These are phyloP conservation scores for Emericellopsis atlantica DNA, from an alignment of 2,329 filamentous ascomycete genomes.

Conservation along the genomic window DNA sequence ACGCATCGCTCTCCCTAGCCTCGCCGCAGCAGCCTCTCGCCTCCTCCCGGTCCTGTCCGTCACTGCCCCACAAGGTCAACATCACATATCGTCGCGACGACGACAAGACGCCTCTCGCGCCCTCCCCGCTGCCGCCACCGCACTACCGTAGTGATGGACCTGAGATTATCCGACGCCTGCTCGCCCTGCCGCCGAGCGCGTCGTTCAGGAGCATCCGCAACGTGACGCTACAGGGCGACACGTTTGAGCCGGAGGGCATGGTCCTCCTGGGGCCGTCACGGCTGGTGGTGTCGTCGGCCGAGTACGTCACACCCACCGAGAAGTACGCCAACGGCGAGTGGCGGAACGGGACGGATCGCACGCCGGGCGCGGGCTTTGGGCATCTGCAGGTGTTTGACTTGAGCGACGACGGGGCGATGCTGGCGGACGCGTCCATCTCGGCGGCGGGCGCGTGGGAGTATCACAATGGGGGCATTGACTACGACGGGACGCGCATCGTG, in stretches of 20 bases:
- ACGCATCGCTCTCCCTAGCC: no score
- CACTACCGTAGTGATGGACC: background rate
- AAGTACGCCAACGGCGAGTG: conserved; percentile 11
- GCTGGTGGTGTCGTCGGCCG: conserved; percentile 29
- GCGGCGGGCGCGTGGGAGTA: conserved; percentile 17
- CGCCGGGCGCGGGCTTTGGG: conserved; percentile 22
- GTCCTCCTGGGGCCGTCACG: conserved; percentile 26
- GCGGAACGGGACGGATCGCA: conserved; percentile 32
- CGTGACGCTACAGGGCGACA: conserved; percentile 28
- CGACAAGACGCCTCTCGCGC: background rate
- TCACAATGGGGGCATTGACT: conserved; percentile 28
- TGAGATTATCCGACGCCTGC: conserved; percentile 20
- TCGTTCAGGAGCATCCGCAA: conserved; percentile 27
- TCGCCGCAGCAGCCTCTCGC: no score
- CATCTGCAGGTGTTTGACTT: conserved; percentile 24
- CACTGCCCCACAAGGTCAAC: background rate
- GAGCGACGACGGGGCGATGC: conserved; percentile 14
- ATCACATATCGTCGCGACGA: background rate
- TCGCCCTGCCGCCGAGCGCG: conserved; percentile 22
- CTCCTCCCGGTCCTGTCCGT: no score
- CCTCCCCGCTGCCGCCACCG: background rate
- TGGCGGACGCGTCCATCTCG: conserved; percentile 25
- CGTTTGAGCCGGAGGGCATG: conserved; percentile 35
- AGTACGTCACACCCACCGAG: conserved; percentile 21
- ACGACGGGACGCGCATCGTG: conserved; percentile 25